Conservation (phyloP, 2,329 filamentous ascomycete species). For the Neopestalotiopsis rosae region DNA sequence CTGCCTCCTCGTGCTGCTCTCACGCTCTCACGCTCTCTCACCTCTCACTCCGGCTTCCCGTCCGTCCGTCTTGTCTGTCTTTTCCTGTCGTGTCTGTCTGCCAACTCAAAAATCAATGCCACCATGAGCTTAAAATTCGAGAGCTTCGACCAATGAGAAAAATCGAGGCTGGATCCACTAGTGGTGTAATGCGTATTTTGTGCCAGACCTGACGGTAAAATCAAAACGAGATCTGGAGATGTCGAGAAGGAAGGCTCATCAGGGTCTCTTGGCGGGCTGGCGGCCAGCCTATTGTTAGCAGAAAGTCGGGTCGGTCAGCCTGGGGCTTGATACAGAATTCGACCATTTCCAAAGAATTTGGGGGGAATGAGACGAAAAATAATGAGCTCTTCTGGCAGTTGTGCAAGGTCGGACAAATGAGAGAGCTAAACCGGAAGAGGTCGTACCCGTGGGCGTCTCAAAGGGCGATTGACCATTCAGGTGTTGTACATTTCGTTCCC, state of each 20-base stretch:
- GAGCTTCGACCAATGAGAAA: slow-evolving; percentile 47
- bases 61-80: background rate
- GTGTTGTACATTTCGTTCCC: slow-evolving; percentile 9
- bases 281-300: too few relatives aligned
- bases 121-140: slow-evolving; percentile 28
- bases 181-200: slow-evolving; percentile 30
- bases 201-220: background rate
- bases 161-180: slow-evolving; percentile 31
- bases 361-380: background rate
- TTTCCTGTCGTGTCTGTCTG: background rate
- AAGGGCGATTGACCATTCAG: slow-evolving; percentile 12
- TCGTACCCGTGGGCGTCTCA: slow-evolving; percentile 9
- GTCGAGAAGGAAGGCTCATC: background rate
- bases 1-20: background rate
- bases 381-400: background rate
- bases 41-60: background rate
- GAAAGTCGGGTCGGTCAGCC: too few relatives aligned
- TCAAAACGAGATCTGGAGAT: background rate
- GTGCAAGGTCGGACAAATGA: background rate
- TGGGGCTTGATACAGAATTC: too few relatives aligned
- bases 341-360: background rate
- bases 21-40: background rate
- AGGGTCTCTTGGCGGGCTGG: background rate
- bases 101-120: slow-evolving; percentile 13
- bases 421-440: slow-evolving; percentile 4